Percentiles rank a stretch among this genome's conserved stretches.
These are phyloP conservation scores for Takashimella koratensis DNA, from an alignment of 1,284 basidiomycete genomes.

Conservation along the genomic window DNA sequence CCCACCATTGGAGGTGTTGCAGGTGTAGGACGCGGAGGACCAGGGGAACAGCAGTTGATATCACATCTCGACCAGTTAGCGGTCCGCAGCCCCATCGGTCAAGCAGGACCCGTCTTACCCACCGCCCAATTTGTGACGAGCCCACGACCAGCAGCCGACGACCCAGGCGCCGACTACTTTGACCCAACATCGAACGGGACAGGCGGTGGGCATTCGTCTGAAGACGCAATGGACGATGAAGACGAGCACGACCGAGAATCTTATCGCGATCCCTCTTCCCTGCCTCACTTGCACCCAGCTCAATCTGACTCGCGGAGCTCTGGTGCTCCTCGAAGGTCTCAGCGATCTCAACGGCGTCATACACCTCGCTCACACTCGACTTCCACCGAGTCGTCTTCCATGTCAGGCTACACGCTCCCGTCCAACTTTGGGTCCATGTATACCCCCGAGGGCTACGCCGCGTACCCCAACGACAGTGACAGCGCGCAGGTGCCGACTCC, in stretches of 20 bases:
- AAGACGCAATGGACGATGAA: neutral
- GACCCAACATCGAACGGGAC: neutral
- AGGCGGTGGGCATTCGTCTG: neutral
- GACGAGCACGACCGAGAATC: neutral
- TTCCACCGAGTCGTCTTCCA: constrained; percentile 34
- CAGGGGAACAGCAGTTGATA: neutral
- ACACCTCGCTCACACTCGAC: constrained; percentile 20
- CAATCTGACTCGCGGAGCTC: neutral
- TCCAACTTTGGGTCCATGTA: constrained; percentile 40
- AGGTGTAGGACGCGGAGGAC: too few relatives aligned
- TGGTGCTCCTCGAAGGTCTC: neutral
- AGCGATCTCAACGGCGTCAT: neutral
- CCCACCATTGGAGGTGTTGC: too few relatives aligned
- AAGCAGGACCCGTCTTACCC: neutral
- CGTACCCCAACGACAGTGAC: constrained; percentile 16
- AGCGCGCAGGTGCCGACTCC: constrained; percentile 18
- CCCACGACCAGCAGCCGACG: neutral
- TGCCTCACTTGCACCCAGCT: neutral
- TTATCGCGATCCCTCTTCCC: constrained; percentile 1
- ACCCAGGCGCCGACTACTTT: neutral
- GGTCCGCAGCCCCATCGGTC: neutral
- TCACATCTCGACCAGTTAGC: neutral
- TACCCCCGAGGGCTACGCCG: constrained; percentile 42
- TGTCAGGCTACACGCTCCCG: constrained; percentile 20
- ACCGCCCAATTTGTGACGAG: neutral